Evolutionary conservation across 495 filamentous ascomycete species (phyloP), one percentile per base, ranked within the genome.

Genomic region (Xylaria cubensis): DNA sequence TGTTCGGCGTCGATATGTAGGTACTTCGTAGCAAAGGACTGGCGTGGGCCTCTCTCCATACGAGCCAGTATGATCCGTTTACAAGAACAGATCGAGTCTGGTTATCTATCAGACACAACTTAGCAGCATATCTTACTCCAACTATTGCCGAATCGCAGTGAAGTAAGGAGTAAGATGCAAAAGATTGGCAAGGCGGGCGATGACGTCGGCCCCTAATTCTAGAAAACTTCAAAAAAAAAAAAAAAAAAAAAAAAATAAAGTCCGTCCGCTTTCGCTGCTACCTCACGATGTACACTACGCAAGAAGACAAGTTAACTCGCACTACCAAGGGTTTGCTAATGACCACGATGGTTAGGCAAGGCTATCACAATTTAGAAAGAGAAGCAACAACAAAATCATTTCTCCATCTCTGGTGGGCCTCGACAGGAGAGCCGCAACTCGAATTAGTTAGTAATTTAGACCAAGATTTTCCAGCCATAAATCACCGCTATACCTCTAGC

Each of bases 261-360:
- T 26, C 24, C 5, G 24, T 9, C 51, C 12, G 51, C 51, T 55
- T 55, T 55, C 24, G 24, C 9, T 13, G 51, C 51, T 55, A 9
- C 24, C 51, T 55, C 26, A 51, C n/a, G 24, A 51, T 24, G 17
- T 51, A 51, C 17, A 19, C n/a, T 24, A 19, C n/a, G 6, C 24
- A 46, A 17, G 50, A 19, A 32, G 81, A 84, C 12, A 90, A 87
- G 0, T 90, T 91, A 41, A 92, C 65, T 5, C 77, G 79, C 12
- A 92, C 88, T 75, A 92, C 87, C 3, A 88, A 88, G 65, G 2
- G 82, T 65, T 71, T 88, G 87, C 32, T n/a, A 36, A 32, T 13
- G 19, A 39, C 9, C 21, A 19, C 26, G 55, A 12, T 59, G 32
- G 17, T 17, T 26, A 65, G 42, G 12, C 26, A 48, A 65, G 26